phyloP scores from a whole-genome alignment of 2,329 filamentous ascomycete species.

The Purpureocillium takamizusanense region DNA sequence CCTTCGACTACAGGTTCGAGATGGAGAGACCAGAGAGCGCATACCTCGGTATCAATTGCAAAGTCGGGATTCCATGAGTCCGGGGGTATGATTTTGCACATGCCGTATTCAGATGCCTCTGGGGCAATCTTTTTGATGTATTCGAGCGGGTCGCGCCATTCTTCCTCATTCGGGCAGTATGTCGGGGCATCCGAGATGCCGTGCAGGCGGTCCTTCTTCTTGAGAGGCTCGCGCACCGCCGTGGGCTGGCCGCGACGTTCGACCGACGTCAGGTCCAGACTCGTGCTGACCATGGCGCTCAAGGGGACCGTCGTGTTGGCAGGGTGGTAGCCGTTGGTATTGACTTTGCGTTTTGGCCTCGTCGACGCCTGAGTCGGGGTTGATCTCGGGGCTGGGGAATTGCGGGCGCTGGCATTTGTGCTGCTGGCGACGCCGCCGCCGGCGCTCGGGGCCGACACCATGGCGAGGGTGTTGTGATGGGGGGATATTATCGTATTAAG shows the following conservation, averaged over 20 bases:
- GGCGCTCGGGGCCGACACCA: conserved; percentile 31
- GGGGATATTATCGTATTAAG: conserved; percentile 4
- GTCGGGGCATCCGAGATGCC: conserved; percentile 84
- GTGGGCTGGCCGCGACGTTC: conserved; percentile 82
- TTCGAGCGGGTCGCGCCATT: conserved; percentile 88
- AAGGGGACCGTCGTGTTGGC: conserved; percentile 41
- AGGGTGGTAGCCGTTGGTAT: conserved; percentile 44
- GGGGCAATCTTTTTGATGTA: conserved; percentile 89
- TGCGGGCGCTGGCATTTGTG: conserved; percentile 41
- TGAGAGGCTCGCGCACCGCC: conserved; percentile 65
- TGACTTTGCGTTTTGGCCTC: conserved; percentile 44
- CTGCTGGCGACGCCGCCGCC: conserved; percentile 29
- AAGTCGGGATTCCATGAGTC: conserved; percentile 92
- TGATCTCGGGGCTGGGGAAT: conserved; percentile 36
- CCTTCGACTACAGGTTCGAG: too few relatives aligned
- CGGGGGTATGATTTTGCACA: conserved; percentile 92
- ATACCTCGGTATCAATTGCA: conserved; percentile 90
- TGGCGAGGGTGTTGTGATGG: conserved; percentile 9
- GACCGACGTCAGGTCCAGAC: conserved; percentile 80
- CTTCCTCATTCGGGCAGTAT: conserved; percentile 81
- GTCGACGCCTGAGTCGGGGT: conserved; percentile 23
- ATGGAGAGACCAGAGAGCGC: neutral
- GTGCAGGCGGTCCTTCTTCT: conserved; percentile 71
- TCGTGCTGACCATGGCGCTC: conserved; percentile 46
- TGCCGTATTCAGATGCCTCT: conserved; percentile 79